Evolutionary conservation across 352 stramenopile species (phyloP), one percentile per base, ranked within the genome.

Genomic region (Phytopythium mirpurense): DNA sequence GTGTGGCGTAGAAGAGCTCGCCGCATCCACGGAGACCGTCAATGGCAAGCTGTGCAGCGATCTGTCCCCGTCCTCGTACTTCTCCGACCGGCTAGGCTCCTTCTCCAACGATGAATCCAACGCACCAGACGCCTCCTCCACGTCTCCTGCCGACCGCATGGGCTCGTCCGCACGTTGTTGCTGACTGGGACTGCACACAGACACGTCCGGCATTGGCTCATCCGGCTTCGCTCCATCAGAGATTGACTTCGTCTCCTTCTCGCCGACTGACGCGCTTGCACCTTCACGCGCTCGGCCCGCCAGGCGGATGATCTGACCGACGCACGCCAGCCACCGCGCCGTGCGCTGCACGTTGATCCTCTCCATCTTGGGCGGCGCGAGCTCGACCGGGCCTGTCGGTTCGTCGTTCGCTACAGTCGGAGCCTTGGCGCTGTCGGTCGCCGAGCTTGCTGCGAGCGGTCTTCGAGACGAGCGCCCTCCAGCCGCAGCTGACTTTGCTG

Each of bases 301-400:
- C 32, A 86, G 60, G 9, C 70, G 76, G 34, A 93, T 90, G 48
- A 93, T 83, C 51, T 88, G 63, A 9, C 59, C 69, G 1, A 90
- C 67, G 36, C 69, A 88, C 32, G 68, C 67, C 21, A 93, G 60
- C 82, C 79, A 93, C 34, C 68, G 79, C 16, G 72, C 82, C 36
- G 82, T 93, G 19, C 80, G 73, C 47, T 86, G 78, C 14, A 90
- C 79, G 45, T 90, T 88, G 41, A 93, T 81, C 32, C 76, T 70
- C 37, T 93, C 82, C 79, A 93, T 84, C 51, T 90, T 93, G 0
- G 66, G 78, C 0, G 82, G 78, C 1, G 54, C 65, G 31, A 90
- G 47, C 8, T 58, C 48, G 34, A 65, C 54, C 18, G 68, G 48
- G 9, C 54, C 54, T 19, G 65, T 45, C 27, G 56, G 10, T 36